Conservation (phyloP, 768 basidiomycete species). For the Collybia mongolica region DNA sequence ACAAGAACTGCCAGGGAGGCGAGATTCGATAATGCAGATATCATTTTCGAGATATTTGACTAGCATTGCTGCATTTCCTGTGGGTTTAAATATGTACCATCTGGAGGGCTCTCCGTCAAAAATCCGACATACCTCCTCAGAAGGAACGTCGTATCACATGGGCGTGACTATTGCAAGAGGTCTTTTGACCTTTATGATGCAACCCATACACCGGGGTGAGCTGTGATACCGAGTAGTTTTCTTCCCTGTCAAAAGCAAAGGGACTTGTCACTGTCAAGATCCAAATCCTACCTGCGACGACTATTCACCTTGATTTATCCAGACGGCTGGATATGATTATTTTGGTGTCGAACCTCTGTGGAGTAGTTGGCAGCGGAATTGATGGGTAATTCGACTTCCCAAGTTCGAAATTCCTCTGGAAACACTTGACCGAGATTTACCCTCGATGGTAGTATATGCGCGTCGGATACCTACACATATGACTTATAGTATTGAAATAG, state of each 20-base stretch:
- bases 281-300: conserved; percentile 3
- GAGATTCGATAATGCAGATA: conserved; percentile 25
- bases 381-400: neutral
- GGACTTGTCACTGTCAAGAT: too few species aligned
- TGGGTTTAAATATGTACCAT: conserved; percentile 8
- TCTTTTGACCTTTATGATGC: neutral
- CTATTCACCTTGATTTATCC: conserved; percentile 16
- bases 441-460: neutral
- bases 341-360: conserved; percentile 1
- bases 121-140: conserved; percentile 28
- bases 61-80: neutral
- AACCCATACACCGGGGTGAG: too few species aligned
- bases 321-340: neutral
- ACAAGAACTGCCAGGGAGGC: conserved; percentile 30
- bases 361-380: too few species aligned
- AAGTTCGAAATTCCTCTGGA: neutral
- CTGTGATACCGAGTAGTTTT: too few species aligned
- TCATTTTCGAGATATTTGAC: conserved; percentile 21
- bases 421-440: conserved; percentile 16
- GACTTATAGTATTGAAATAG: neutral
- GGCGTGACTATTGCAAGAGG: neutral
- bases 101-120: conserved; percentile 20
- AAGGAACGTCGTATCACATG: conserved; percentile 16
- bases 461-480: neutral
- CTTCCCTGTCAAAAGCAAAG: too few species aligned